These are phyloP conservation scores for Plasmodium malariae DNA, from an alignment of 169 alveolate genomes.

Conservation along the genomic window DNA sequence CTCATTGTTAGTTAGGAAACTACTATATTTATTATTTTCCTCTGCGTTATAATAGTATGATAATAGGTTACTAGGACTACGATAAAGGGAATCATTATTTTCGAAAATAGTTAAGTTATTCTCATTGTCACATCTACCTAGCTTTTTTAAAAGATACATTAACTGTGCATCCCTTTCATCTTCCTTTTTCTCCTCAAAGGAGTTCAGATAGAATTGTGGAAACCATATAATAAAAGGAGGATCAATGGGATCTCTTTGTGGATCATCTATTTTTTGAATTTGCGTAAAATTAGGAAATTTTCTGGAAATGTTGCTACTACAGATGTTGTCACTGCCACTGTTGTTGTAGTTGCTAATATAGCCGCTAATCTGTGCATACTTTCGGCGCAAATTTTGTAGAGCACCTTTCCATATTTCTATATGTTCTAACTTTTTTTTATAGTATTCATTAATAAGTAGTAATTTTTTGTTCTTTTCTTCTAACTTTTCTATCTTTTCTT, in stretches of 20 bases:
- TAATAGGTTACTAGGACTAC: too few relatives aligned
- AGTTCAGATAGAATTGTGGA: constrained; percentile 12
- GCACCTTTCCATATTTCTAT: constrained; percentile 20
- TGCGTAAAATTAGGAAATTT: not conserved
- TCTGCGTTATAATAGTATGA: too few relatives aligned
- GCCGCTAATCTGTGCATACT: not conserved
- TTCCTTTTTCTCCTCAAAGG: constrained; percentile 20
- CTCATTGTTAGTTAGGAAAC: too few relatives aligned
- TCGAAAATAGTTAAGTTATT: not conserved
- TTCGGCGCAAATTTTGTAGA: constrained; percentile 5
- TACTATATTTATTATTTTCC: too few relatives aligned
- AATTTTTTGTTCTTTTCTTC: constrained; percentile 21
- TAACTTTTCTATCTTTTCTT: constrained; percentile 24
- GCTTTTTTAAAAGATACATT: constrained; percentile 38
- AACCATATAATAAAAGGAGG: constrained; percentile 2
- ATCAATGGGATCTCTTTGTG: not conserved
- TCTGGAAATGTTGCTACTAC: not conserved
- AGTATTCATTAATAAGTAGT: constrained; percentile 31
- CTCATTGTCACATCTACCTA: constrained; percentile 21
- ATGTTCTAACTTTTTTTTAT: constrained; percentile 62
- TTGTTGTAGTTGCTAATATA: too few relatives aligned
- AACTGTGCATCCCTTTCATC: constrained; percentile 34
- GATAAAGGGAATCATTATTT: not conserved
- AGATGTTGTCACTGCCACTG: too few relatives aligned
- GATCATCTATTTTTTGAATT: not conserved